Evolutionary conservation across 2,329 filamentous ascomycete genomes (phyloP), one percentile per base, ranked within the genome.

Genomic region (Cryphonectria carpinicola): DNA sequence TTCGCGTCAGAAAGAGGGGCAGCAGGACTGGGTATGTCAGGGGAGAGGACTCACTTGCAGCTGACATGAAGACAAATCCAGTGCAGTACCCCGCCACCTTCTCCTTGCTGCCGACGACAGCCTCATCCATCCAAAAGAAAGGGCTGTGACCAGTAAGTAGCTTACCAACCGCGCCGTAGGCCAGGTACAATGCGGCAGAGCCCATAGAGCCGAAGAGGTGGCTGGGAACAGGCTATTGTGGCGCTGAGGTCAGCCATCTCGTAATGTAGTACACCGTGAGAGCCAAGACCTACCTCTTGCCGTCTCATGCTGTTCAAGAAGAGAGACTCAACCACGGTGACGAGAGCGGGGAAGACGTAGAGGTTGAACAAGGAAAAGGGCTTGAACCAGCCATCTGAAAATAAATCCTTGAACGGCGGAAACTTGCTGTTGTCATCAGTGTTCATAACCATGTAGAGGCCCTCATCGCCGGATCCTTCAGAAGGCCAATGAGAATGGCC

Each of bases 231-330:
- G 84, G 80, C 86, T 87, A 66, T 3, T 3, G 54, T 17, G 28
- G 25, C 7, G 13, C 25, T 39, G 13, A 13, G 37, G 58, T 72
- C 52, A 72, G 69, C 63, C 32, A 62, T 49, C 6, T 28, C 11
- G n/a, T 37, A 49, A 28, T 19, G 28, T 17, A n/a, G 49, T 14
- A 43, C 25, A 3, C 28, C 25, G 13, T 22, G 13, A 35, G 11
- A 25, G 5, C 4, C 10, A 32, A 52, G 41, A 14, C 83, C 76
- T 76, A 87, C 86, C 64, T 80, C 81, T 66, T 82, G 85, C 66
- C 84, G 82, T 74, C 84, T 84, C 79, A 87, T 86, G 75, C 84
- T 87, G 77, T 88, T 88, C 78, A 88, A 79, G 70, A 81, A 79
- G 46, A 84, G 70, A 0, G 84, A 81, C 78, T 88, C 86, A 43